A percentile compares a stretch with the other conserved stretches of the same genome.
These are phyloP conservation scores for Suhomyces sp. DNA, from an alignment of 805 yeast species.

Conservation along the genomic window DNA sequence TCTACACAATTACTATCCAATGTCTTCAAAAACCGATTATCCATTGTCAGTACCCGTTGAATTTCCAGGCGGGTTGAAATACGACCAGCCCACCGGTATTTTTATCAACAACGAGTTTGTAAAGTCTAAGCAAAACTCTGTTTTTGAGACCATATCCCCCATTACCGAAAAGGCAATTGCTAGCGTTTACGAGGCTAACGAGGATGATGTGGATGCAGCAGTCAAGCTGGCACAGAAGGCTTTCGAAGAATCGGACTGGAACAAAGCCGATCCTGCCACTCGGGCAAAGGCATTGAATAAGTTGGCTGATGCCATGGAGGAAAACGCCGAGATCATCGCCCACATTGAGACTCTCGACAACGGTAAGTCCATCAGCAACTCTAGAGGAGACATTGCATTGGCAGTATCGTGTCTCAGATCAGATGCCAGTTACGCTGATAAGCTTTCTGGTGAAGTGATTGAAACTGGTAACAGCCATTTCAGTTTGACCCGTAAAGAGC, in stretches of 20 bases:
- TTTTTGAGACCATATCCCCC: conserved; percentile 60
- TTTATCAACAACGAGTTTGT: conserved; percentile 85
- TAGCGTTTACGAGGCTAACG: conserved; percentile 69
- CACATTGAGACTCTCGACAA: conserved; percentile 46
- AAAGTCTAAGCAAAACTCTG: conserved; percentile 50
- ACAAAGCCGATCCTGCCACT: conserved; percentile 58
- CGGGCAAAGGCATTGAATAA: conserved; percentile 63
- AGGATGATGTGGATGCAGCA: conserved; percentile 77
- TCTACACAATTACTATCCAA: neutral
- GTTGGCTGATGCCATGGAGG: conserved; percentile 73
- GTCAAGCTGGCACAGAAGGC: conserved; percentile 82
- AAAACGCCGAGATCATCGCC: conserved; percentile 52
- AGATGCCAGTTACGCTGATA: conserved; percentile 63
- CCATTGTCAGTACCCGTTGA: conserved; percentile 45
- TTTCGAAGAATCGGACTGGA: conserved; percentile 61
- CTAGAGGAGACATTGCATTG: conserved; percentile 47
- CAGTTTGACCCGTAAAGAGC: conserved; percentile 67
- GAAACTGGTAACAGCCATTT: conserved; percentile 46
- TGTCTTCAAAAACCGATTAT: conserved; percentile 10
- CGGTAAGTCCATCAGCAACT: conserved; percentile 47
- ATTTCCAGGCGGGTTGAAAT: conserved; percentile 68
- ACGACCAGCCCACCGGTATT: conserved; percentile 81
- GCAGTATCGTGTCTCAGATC: conserved; percentile 45
- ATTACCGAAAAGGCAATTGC: conserved; percentile 68
- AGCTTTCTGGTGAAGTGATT: conserved; percentile 44